Evolutionary conservation across 768 basidiomycete species (phyloP).

Genomic region (Serendipita sp.): DNA sequence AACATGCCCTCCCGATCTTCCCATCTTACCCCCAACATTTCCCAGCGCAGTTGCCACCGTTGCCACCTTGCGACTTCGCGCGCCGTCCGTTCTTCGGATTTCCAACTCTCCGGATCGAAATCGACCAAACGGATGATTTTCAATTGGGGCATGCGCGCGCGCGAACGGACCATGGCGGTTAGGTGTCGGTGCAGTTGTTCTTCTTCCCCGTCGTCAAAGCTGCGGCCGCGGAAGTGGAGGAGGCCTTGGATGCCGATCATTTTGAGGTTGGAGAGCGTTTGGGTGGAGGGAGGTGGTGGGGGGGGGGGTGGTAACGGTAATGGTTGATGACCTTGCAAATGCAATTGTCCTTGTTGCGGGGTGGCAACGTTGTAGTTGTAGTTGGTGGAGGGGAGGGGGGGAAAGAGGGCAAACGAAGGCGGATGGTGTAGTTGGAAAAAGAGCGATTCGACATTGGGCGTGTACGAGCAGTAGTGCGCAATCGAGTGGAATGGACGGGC

Average conservation of each 20-base stretch:
- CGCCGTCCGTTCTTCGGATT: conserved; percentile 2
- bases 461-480: not conserved
- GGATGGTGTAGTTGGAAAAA: conserved; percentile 5
- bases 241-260: conserved; percentile 2
- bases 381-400: not conserved
- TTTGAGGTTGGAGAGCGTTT: not conserved
- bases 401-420: not conserved
- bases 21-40: conserved; percentile 4
- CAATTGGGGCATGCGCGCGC: not conserved
- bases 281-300: not conserved
- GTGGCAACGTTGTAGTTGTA: no score
- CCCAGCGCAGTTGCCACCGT: conserved; percentile 5
- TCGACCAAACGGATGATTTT: not conserved
- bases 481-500: not conserved
- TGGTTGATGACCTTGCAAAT: no score
- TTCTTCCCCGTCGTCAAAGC: conserved; percentile 7
- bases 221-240: not conserved
- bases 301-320: no score
- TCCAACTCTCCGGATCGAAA: conserved; percentile 4
- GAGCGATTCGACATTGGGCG: not conserved
- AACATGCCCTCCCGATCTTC: not conserved
- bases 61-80: not conserved
- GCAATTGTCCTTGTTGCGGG: no score
- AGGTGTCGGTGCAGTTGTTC: not conserved
- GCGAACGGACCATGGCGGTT: not conserved